Conservation (phyloP, 306 rosid genomes). For the Cyclanthera cordifolia region DNA sequence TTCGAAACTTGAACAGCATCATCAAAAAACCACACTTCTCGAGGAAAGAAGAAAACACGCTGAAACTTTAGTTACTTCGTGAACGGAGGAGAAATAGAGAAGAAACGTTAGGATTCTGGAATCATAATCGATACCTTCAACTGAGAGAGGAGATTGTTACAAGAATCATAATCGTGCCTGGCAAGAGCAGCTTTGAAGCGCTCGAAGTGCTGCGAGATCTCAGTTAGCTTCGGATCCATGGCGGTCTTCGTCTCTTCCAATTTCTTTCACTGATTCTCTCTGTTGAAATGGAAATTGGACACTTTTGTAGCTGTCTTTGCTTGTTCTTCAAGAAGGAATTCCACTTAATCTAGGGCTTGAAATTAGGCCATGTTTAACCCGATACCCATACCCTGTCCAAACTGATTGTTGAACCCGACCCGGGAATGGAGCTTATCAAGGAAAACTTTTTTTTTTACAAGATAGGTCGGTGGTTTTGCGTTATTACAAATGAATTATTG, state of each 20-base stretch:
- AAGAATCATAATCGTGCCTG: constrained; percentile 48
- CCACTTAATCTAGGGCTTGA: no score
- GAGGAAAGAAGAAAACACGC: neutral
- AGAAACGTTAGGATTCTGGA: constrained; percentile 28
- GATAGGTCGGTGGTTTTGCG: no score
- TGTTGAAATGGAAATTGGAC: neutral
- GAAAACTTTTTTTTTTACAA: no score
- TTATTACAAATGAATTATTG: no score
- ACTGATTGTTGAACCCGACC: no score
- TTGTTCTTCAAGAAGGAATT: no score
- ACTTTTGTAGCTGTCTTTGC: no score
- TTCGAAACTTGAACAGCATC: neutral
- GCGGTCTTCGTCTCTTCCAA: constrained; percentile 3
- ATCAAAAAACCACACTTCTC: neutral
- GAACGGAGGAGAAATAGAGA: neutral
- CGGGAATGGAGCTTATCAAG: no score
- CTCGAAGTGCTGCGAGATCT: constrained; percentile 60
- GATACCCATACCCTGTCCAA: no score
- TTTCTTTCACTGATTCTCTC: constrained; percentile 1
- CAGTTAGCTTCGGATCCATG: constrained; percentile 76
- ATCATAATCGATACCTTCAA: constrained; percentile 48
- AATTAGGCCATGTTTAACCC: no score
- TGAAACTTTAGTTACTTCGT: neutral
- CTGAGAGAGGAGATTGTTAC: constrained; percentile 44
- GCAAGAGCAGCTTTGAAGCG: constrained; percentile 64